These are phyloP conservation scores for Theobroma cacao DNA, from an alignment of 345 rosid species.

Conservation along the genomic window DNA sequence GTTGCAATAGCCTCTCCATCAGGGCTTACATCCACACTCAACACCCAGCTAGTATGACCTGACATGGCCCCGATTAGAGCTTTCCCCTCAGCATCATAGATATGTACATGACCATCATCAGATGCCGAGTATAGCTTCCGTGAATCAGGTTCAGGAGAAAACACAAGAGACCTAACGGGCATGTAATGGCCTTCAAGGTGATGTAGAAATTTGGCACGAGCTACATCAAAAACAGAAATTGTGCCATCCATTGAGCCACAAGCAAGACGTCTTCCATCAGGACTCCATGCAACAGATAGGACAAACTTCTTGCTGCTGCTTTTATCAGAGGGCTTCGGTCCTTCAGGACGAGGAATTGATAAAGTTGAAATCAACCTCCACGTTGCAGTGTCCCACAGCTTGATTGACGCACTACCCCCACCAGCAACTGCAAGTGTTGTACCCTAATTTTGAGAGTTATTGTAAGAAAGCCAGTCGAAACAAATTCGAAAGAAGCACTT, in stretches of 20 bases:
- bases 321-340: constrained; percentile 76
- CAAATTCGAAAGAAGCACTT: not conserved
- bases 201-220: constrained; percentile 76
- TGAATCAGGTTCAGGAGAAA: constrained; percentile 62
- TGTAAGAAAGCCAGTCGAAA: constrained; percentile 11
- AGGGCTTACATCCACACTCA: constrained; percentile 90
- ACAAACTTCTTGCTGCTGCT: constrained; percentile 86
- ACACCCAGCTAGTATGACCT: constrained; percentile 89
- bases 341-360: constrained; percentile 82
- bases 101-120: constrained; percentile 85
- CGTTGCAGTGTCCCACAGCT: constrained; percentile 94
- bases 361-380: constrained; percentile 75
- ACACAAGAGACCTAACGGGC: constrained; percentile 91
- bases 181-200: constrained; percentile 88
- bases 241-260: constrained; percentile 98
- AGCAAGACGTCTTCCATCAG: constrained; percentile 78
- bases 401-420: constrained; percentile 92
- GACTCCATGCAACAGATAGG: constrained; percentile 88
- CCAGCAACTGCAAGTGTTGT: constrained; percentile 96
- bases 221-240: constrained; percentile 74
- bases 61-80: constrained; percentile 73
- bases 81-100: constrained; percentile 89
- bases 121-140: constrained; percentile 81
- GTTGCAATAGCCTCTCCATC: constrained; percentile 86
- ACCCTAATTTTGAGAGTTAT: constrained; percentile 48